Evolutionary conservation across 768 basidiomycete genomes (phyloP), one percentile per base, ranked within the genome.

Genomic region (Coprinopsis sp.): DNA sequence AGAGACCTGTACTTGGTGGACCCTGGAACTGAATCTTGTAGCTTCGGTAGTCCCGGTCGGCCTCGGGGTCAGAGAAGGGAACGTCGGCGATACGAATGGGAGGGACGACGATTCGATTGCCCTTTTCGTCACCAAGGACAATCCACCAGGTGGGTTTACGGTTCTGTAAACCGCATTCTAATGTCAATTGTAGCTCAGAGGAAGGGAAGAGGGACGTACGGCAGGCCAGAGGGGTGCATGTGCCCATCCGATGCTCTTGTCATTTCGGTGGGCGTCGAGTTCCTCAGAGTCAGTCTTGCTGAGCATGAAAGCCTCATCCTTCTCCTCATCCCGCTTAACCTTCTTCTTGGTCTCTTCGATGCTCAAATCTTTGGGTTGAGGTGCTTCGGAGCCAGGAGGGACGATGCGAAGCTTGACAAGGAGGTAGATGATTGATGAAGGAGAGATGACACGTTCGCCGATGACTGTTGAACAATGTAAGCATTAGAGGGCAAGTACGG

Each of bases 21-120:
- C 91, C 93, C 62, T 96, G 94, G 79, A 98, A 97, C 60, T 91
- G 90, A 34, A 96, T 68, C 65, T 90, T 91, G 74, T 91, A 94
- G 14, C 82, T 76, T 46, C 92, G 80, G 62, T 85, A 87, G 58
- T 87, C 78, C 37, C 76, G 69, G 12, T 73, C 71, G 25, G 42
- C 33, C 27, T 58, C 47, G 21, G 70, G 63, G 33, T 68, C 65
- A 31, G 84, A 68, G 33, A 79, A 74, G 1, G 92, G 92, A 12
- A 96, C 77, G 51, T 93, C 91, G 19, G 76, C 73, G 53, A 96
- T 78, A 60, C 82, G 84, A 59, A 84, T 66, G 0, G 94, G 94
- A 13, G 91, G 91, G 1, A 96, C 90, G 33, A 95, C 87, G 34
- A 93, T 75, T 25, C 83, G 79, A 63, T 87, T 84, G 10, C 79